Evolutionary conservation across 78 protist genomes (phyloP).

Genomic region (Planoprotostelium fungivorum): DNA sequence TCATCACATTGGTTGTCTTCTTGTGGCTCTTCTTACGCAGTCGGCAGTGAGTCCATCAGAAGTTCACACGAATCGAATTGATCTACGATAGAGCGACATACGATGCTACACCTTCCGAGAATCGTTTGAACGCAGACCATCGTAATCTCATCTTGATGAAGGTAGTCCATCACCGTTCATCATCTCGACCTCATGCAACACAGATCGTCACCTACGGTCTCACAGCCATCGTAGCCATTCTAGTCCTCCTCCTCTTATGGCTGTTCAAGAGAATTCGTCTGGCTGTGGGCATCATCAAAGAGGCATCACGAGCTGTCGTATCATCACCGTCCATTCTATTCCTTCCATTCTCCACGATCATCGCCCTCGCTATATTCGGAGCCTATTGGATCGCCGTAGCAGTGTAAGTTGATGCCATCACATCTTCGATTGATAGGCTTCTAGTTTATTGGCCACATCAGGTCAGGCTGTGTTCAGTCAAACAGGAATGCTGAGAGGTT

Average conservation of each 20-base stretch:
- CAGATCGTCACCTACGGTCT: slow-evolving; percentile 31
- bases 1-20: background rate
- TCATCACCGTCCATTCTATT: slow-evolving; percentile 63
- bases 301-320: slow-evolving; percentile 57
- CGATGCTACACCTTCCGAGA: background rate
- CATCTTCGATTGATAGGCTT: background rate
- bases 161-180: background rate
- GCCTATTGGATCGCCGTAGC: slow-evolving; percentile 52
- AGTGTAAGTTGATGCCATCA: background rate
- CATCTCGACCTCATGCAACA: background rate
- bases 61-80: background rate
- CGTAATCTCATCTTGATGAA: background rate
- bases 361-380: slow-evolving; percentile 18
- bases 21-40: background rate
- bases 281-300: slow-evolving; percentile 71
- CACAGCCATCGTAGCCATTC: slow-evolving; percentile 24
- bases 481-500: slow-evolving; percentile 10
- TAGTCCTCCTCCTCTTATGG: slow-evolving; percentile 30
- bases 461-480: slow-evolving; percentile 16
- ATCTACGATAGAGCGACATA: background rate
- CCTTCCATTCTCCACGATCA: slow-evolving; percentile 61
- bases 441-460: slow-evolving; percentile 24
- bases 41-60: background rate
- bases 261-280: slow-evolving; percentile 31
- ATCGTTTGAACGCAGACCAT: background rate